A percentile compares a stretch with the other conserved stretches of the same genome.
Conservation (phyloP, 768 basidiomycete genomes). For the Pisolithus tinctorius region DNA sequence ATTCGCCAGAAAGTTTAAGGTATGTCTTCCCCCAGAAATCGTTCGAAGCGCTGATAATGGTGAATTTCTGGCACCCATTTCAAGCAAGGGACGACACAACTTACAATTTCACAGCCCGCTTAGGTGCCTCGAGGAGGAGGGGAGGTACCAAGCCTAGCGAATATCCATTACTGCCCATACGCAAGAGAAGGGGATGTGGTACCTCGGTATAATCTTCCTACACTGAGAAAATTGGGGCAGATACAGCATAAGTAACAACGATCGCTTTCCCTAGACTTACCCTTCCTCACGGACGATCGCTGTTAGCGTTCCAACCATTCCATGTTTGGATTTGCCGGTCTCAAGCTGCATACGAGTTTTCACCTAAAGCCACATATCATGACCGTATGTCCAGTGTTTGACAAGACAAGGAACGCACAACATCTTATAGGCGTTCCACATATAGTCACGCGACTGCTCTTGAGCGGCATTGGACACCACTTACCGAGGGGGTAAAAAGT, state of each 20-base stretch:
- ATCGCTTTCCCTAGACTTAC: slow-evolving; percentile 36
- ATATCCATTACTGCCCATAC: neutral
- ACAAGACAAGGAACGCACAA: slow-evolving; percentile 46
- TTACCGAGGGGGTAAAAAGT: slow-evolving; percentile 88
- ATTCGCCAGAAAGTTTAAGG: slow-evolving; percentile 51
- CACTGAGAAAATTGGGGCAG: slow-evolving; percentile 33
- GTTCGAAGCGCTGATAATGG: slow-evolving; percentile 59
- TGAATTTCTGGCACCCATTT: neutral
- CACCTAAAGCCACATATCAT: slow-evolving; percentile 44
- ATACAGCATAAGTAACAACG: no score
- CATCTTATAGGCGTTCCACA: slow-evolving; percentile 49
- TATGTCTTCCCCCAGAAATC: slow-evolving; percentile 94
- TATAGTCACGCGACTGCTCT: slow-evolving; percentile 1
- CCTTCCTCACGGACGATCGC: slow-evolving; percentile 88
- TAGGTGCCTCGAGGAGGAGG: slow-evolving; percentile 91
- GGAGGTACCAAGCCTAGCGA: slow-evolving; percentile 83
- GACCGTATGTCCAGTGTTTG: neutral
- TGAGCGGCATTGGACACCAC: slow-evolving; percentile 16
- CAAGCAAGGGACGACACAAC: slow-evolving; percentile 27
- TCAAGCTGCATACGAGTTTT: slow-evolving; percentile 99
- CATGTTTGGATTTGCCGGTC: slow-evolving; percentile 66
- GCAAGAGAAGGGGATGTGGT: neutral
- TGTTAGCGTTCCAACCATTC: slow-evolving; percentile 77
- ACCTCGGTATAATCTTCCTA: slow-evolving; percentile 87
- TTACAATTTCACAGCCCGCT: slow-evolving; percentile 94